phyloP scores from a whole-genome alignment of 768 basidiomycete species.

The Hericium erinaceus region DNA sequence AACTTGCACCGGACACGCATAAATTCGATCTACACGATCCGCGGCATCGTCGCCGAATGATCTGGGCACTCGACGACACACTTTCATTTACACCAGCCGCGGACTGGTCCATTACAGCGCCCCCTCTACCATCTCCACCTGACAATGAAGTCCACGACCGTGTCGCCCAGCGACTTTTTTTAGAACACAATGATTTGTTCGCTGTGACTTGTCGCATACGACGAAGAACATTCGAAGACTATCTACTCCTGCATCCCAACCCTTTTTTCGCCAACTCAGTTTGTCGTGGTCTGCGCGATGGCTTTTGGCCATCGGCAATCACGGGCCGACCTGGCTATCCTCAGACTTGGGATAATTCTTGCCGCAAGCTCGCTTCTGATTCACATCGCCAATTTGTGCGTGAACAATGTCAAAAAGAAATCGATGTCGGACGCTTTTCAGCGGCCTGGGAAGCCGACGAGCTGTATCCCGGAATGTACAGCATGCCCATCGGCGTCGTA shows the following conservation, averaged over 20 bases:
- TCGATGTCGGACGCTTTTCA: conserved; percentile 13
- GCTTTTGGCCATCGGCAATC: conserved; percentile 37
- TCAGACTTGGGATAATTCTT: conserved; percentile 15
- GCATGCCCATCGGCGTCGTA: conserved; percentile 28
- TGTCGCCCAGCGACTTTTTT: too few species aligned
- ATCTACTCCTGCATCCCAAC: conserved; percentile 29
- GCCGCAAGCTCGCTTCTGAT: neutral
- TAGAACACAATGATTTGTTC: too few species aligned
- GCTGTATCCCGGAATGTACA: conserved; percentile 35
- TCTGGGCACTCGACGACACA: too few species aligned
- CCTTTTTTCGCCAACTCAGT: conserved; percentile 28
- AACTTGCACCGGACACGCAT: neutral
- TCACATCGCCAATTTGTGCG: neutral
- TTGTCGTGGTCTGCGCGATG: conserved; percentile 20
- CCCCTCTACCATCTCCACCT: neutral
- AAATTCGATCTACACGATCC: too few species aligned
- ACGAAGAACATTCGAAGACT: conserved; percentile 22
- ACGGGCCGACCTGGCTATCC: conserved; percentile 17
- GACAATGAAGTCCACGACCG: neutral
- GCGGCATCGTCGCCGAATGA: too few species aligned
- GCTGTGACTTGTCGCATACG: too few species aligned
- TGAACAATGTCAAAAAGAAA: conserved; percentile 12
- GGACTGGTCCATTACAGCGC: too few species aligned
- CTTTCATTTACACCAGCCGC: conserved; percentile 7
- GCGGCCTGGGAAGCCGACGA: conserved; percentile 21